Evolutionary conservation across 805 yeast genomes (phyloP).

Genomic region (Ogataea allantospora): DNA sequence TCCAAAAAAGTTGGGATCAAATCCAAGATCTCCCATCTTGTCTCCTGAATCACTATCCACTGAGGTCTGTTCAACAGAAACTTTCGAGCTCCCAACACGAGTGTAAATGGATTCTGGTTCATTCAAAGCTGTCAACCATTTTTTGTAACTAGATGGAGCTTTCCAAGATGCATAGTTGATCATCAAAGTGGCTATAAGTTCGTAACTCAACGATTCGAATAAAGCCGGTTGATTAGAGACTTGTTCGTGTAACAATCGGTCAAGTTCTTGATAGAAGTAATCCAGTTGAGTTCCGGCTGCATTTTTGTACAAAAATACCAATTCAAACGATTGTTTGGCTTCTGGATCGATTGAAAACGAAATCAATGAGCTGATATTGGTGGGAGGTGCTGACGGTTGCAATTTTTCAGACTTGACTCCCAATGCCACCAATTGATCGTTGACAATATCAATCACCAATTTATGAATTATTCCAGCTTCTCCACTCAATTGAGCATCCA

Average conservation of each 20-base stretch:
- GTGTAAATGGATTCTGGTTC: slow-evolving; percentile 20
- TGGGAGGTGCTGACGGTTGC: slow-evolving; percentile 3
- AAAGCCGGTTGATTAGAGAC: slow-evolving; percentile 14
- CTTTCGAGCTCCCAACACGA: slow-evolving; percentile 18
- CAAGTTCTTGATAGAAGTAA: slow-evolving; percentile 24
- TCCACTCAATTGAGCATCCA: slow-evolving; percentile 19
- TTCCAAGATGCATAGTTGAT: slow-evolving; percentile 26
- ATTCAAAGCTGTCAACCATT: slow-evolving; percentile 27
- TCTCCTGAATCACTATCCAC: slow-evolving; percentile 11
- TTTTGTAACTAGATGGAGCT: slow-evolving; percentile 16
- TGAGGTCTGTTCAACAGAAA: slow-evolving; percentile 2
- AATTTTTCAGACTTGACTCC: slow-evolving; percentile 7
- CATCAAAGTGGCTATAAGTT: slow-evolving; percentile 23
- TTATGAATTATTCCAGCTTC: slow-evolving; percentile 22
- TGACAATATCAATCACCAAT: slow-evolving; percentile 18
- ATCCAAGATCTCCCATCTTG: slow-evolving; percentile 20
- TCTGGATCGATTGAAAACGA: slow-evolving; percentile 15
- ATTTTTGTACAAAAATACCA: slow-evolving; percentile 17
- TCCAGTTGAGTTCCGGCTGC: slow-evolving; percentile 22
- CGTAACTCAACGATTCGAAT: slow-evolving; percentile 22
- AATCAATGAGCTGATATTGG: slow-evolving; percentile 7
- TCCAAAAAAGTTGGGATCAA: slow-evolving; percentile 32
- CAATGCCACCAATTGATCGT: slow-evolving; percentile 13
- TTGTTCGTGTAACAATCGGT: slow-evolving; percentile 12
- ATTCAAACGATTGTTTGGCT: slow-evolving; percentile 20